Conservation (phyloP, 768 basidiomycete species). For the Lactifluus pinguis region DNA sequence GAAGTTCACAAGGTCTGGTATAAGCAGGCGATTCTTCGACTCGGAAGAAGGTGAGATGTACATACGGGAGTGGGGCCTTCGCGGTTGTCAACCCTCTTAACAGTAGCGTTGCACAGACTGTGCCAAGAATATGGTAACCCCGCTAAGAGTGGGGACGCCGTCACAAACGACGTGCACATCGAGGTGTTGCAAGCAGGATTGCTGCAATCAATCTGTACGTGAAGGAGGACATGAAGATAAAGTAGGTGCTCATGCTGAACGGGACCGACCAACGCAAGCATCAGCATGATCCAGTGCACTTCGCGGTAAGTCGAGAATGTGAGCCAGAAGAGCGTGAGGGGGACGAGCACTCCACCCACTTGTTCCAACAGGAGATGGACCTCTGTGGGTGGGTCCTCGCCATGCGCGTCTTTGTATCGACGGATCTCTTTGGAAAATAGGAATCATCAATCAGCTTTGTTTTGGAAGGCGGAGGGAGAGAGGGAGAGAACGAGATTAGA, state of each 20-base stretch:
- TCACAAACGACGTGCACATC: conserved; percentile 33
- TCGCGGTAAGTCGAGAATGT: conserved; percentile 43
- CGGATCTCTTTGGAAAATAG: conserved; percentile 26
- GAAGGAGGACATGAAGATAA: conserved; percentile 62
- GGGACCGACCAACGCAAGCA: conserved; percentile 36
- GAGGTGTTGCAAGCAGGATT: conserved; percentile 56
- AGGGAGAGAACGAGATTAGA: not conserved
- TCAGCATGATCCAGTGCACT: conserved; percentile 41
- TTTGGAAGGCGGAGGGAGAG: too few species aligned
- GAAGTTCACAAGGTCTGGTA: too few species aligned
- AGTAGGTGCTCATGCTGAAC: conserved; percentile 49
- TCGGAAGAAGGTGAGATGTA: too few species aligned
- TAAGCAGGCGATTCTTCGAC: not conserved
- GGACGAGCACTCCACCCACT: conserved; percentile 56
- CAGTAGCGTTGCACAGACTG: conserved; percentile 31
- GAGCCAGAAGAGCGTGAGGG: conserved; percentile 48
- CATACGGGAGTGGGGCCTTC: conserved; percentile 43
- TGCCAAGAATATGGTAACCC: conserved; percentile 31
- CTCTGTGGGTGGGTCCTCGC: conserved; percentile 53
- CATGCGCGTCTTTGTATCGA: conserved; percentile 31
- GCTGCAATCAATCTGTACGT: conserved; percentile 46
- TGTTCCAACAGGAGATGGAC: conserved; percentile 55
- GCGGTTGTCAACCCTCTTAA: conserved; percentile 32
- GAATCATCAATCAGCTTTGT: not conserved
- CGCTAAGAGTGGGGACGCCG: conserved; percentile 34